Conservation (phyloP, 495 filamentous ascomycete genomes). For the Aspergillus nanangensis region DNA sequence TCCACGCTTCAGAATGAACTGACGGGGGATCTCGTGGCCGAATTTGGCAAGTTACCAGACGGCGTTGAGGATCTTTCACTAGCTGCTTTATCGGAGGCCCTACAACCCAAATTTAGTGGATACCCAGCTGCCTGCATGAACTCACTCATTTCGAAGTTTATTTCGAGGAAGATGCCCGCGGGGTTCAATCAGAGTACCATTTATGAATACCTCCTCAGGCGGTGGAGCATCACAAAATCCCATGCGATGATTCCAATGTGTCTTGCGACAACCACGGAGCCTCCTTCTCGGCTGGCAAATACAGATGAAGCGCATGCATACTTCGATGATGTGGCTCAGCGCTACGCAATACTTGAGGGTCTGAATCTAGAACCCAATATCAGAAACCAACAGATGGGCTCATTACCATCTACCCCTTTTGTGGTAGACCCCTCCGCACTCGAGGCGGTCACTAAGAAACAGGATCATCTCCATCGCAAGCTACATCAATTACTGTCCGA, state of each 20-base stretch:
- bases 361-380: conserved; percentile 61
- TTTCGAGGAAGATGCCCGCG: conserved; percentile 98
- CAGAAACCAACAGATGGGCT: no score
- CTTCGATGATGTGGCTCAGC: conserved; percentile 76
- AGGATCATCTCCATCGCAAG: conserved; percentile 86
- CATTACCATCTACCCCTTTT: conserved; percentile 58
- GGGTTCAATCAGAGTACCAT: conserved; percentile 95
- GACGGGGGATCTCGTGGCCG: conserved; percentile 88
- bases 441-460: conserved; percentile 90
- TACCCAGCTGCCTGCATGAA: conserved; percentile 91
- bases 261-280: conserved; percentile 88
- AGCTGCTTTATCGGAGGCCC: conserved; percentile 83
- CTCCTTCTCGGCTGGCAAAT: conserved; percentile 72
- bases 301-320: conserved; percentile 85
- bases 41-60: conserved; percentile 96
- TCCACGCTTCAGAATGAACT: conserved; percentile 96
- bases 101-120: conserved; percentile 94
- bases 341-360: conserved; percentile 78
- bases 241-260: conserved; percentile 53
- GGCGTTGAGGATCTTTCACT: conserved; percentile 96
- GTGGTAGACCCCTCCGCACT: conserved; percentile 92
- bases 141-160: conserved; percentile 82
- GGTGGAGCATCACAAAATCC: conserved; percentile 92
- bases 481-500: conserved; percentile 88
- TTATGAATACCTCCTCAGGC: conserved; percentile 83